Base-by-base conservation (phyloP, 129 eudicot genomes). In the Deinandra increscens region DNA sequence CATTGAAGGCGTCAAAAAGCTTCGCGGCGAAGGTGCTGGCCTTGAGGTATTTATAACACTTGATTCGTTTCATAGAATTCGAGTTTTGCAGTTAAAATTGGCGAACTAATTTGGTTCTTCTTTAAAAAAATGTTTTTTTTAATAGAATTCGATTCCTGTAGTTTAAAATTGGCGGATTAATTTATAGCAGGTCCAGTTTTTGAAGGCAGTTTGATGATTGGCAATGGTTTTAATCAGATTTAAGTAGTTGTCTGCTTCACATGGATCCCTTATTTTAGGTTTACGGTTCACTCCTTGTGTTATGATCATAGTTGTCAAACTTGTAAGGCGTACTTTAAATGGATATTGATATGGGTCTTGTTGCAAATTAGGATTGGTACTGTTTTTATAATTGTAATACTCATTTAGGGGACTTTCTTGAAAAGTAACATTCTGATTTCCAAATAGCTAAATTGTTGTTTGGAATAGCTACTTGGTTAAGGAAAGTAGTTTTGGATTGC, bases 21-120 rank as follows among this genome's bases (percentile, higher is more conserved):
- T 93, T 65, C 86, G 66, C 34, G 70, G 31, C 13, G 86, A 87
- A 67, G 96, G 98, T 39, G 98, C 96, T 73, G 88, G 88, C 45
- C 98, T 93, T 45, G 98, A 93, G 96, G 98, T 92, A 81, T 20
- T 9, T 9, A 7, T 14, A 68, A 12, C 1, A 11, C 1, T 33
- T 33, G 38, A 60, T 72, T 60, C 14, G 7, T 1, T 12, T 31
- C 11, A 10, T 12, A 60, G 10, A 44, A 46, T 60, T 60, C 17
- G 60, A 17, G 22, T 23, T 33, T n/a, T 15, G 48, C 44, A 19
- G 7, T 44, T 59, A 7, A 36, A 43, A 23, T 56, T 56, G 13
- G 54, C 45, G 44, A 71, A 58, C 22, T 14, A 44, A 59, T 70
- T 18, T 55, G 55, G 26, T 56, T 17, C 7, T 23, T 55, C 14